Percentiles rank a stretch among this genome's conserved stretches.
Conservation (phyloP, 2,329 filamentous ascomycete genomes). For the Proliferodiscus dingleyae region DNA sequence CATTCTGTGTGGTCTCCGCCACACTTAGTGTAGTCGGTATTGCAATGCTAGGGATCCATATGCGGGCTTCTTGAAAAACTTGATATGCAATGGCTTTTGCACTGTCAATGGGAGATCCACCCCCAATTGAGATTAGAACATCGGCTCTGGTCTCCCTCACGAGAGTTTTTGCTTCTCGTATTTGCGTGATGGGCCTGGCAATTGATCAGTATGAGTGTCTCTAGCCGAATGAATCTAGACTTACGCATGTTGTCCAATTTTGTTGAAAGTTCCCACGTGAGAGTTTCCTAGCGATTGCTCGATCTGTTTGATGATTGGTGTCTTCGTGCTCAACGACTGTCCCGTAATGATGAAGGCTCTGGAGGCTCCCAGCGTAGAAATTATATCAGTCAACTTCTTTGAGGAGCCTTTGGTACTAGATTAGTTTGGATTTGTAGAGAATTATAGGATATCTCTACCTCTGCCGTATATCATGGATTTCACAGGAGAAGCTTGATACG, state of each 20-base stretch:
- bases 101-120: constrained; percentile 50
- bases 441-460: constrained; percentile 7
- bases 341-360: constrained; percentile 56
- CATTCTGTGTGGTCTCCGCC: constrained; percentile 49
- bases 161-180: constrained; percentile 46
- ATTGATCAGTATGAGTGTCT: not conserved
- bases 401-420: constrained; percentile 10
- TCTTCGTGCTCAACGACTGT: constrained; percentile 48
- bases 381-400: constrained; percentile 12
- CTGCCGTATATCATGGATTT: constrained; percentile 21
- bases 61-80: constrained; percentile 35
- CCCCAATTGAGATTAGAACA: constrained; percentile 50
- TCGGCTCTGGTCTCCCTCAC: constrained; percentile 45
- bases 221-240: not conserved
- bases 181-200: constrained; percentile 41
- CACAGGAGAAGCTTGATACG: constrained; percentile 17
- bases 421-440: not conserved
- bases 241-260: constrained; percentile 48
- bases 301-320: constrained; percentile 45
- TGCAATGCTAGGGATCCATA: constrained; percentile 42
- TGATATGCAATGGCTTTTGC: constrained; percentile 44
- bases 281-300: constrained; percentile 41
- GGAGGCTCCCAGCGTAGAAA: constrained; percentile 30
- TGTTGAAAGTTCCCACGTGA: constrained; percentile 50
- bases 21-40: constrained; percentile 47